Conservation (phyloP, 352 stramenopile genomes). For the Globisporangium polare region DNA sequence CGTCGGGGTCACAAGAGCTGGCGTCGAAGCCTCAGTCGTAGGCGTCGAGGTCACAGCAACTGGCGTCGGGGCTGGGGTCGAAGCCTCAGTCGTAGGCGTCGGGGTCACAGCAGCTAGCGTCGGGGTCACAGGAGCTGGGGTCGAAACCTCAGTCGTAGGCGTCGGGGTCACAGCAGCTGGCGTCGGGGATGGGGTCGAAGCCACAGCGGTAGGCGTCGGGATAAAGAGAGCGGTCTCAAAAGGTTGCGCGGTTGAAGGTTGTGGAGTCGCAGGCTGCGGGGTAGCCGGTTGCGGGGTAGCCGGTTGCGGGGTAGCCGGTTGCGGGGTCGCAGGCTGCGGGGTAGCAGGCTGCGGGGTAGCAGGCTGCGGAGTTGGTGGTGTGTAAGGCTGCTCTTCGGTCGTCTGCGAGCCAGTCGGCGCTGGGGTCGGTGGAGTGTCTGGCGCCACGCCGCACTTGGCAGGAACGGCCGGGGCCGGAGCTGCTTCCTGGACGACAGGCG, state of each 20-base stretch:
- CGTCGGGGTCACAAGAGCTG: too few species aligned
- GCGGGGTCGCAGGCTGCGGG: too few species aligned
- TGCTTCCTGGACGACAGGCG: not conserved
- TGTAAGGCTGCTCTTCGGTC: not conserved
- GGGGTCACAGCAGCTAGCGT: too few species aligned
- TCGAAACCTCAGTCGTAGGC: not conserved
- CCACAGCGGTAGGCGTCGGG: not conserved
- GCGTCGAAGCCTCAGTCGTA: too few species aligned
- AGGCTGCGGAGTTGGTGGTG: too few species aligned
- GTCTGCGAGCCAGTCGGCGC: not conserved
- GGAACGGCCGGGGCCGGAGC: not conserved
- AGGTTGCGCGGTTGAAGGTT: too few species aligned
- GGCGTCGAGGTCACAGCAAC: not conserved
- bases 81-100: not conserved
- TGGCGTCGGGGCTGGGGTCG: not conserved
- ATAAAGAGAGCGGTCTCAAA: not conserved
- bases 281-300: too few species aligned
- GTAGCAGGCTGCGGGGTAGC: too few species aligned
- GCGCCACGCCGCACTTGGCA: constrained; percentile 1
- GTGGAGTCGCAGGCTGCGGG: too few species aligned
- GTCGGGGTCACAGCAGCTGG: not conserved
- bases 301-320: too few species aligned
- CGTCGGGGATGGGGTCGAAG: not conserved
- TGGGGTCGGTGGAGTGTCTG: not conserved
- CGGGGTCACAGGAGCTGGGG: not conserved